phyloP scores from a whole-genome alignment of 495 filamentous ascomycete genomes.

The Aspergillus heteromorphus region DNA sequence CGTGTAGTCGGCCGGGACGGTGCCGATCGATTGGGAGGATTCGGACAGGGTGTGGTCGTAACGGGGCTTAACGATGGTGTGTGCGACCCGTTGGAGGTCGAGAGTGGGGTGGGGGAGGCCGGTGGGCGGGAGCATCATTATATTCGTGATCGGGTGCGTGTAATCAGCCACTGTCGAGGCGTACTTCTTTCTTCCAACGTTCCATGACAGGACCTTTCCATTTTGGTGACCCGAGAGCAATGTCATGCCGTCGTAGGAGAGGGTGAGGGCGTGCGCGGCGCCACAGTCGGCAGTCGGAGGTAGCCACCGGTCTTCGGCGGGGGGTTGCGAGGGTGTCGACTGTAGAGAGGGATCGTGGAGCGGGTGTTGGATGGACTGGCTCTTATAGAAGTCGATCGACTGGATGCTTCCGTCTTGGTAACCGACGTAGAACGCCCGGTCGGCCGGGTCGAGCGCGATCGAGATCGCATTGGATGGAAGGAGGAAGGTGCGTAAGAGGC shows the following conservation, averaged over 20 bases:
- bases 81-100: slow-evolving; percentile 44
- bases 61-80: slow-evolving; percentile 67
- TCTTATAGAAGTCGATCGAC: slow-evolving; percentile 68
- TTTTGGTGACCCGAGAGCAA: slow-evolving; percentile 75
- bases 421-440: slow-evolving; percentile 75
- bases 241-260: slow-evolving; percentile 78
- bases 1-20: slow-evolving; percentile 61
- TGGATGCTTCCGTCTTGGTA: slow-evolving; percentile 82
- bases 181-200: slow-evolving; percentile 61
- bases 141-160: slow-evolving; percentile 73
- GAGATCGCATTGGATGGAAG: slow-evolving; percentile 67
- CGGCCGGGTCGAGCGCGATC: slow-evolving; percentile 73
- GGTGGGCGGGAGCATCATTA: slow-evolving; percentile 59
- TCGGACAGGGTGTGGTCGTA: slow-evolving; percentile 42
- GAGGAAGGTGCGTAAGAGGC: slow-evolving; percentile 70
- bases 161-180: slow-evolving; percentile 58
- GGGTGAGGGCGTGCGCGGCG: slow-evolving; percentile 52
- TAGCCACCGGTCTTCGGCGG: slow-evolving; percentile 53
- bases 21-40: slow-evolving; percentile 36
- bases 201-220: slow-evolving; percentile 77
- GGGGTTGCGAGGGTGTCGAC: slow-evolving; percentile 53
- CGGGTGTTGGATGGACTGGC: slow-evolving; percentile 41
- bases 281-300: slow-evolving; percentile 57
- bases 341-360: slow-evolving; percentile 52
- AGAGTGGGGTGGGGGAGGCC: slow-evolving; percentile 45